Percentiles rank a stretch among this genome's conserved stretches.
Conservation (phyloP, 352 stramenopile genomes). For the Phytophthora boehmeriae region DNA sequence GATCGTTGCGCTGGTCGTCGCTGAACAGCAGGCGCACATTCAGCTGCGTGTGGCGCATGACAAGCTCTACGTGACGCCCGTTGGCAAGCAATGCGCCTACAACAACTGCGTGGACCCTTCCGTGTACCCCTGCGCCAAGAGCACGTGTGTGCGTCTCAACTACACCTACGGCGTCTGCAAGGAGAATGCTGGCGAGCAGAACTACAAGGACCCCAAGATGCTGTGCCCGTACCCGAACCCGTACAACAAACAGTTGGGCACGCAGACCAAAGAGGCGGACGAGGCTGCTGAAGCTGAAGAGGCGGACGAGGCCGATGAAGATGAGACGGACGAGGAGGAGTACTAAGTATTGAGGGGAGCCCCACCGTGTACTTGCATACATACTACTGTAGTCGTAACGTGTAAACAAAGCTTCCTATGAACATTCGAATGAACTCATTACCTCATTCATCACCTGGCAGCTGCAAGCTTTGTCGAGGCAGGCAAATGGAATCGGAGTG, state of each 20-base stretch:
- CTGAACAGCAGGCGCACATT: conserved; percentile 41
- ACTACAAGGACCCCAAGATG: conserved; percentile 38
- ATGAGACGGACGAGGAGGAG: conserved; percentile 11
- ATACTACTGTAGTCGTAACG: no score
- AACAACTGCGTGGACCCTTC: conserved; percentile 57
- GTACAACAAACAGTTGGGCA: conserved; percentile 42
- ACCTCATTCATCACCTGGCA: no score
- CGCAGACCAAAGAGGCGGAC: conserved; percentile 11
- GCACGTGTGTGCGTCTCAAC: conserved; percentile 57
- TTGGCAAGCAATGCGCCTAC: conserved; percentile 66
- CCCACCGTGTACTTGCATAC: background rate
- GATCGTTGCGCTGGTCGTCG: conserved; percentile 21
- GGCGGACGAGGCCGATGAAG: conserved; percentile 17
- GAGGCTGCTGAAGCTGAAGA: conserved; percentile 13
- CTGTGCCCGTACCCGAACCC: conserved; percentile 47
- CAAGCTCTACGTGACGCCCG: conserved; percentile 63
- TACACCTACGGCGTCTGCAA: conserved; percentile 60
- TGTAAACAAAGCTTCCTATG: no score
- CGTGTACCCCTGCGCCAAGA: conserved; percentile 59
- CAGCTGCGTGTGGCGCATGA: conserved; percentile 38
- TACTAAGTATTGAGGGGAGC: background rate
- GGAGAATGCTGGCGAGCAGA: conserved; percentile 23
- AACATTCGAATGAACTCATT: no score
- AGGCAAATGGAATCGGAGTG: no score
- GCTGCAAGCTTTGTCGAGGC: no score